Conservation (phyloP, 495 filamentous ascomycete species). For the Talaromyces stipitatus region DNA sequence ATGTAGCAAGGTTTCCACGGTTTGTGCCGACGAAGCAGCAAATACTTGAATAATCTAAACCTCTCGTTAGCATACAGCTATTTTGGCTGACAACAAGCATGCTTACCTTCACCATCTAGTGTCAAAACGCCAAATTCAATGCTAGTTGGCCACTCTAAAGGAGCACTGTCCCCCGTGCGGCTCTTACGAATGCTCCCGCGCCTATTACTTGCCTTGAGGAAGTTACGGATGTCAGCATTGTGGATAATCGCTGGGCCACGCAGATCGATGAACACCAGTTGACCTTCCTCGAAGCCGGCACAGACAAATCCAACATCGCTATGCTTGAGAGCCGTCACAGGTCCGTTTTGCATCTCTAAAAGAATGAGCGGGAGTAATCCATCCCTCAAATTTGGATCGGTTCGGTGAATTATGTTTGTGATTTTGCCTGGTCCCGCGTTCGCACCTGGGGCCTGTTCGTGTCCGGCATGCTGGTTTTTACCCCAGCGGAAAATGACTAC, state of each 20-base stretch:
- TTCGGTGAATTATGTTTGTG: conserved; percentile 62
- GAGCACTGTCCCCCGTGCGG: conserved; percentile 33
- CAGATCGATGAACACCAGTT: conserved; percentile 73
- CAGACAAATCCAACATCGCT: conserved; percentile 90
- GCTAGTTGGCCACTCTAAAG: conserved; percentile 63
- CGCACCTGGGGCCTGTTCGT: conserved; percentile 47
- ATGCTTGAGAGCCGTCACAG: conserved; percentile 68
- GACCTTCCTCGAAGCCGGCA: conserved; percentile 73
- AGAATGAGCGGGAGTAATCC: conserved; percentile 76
- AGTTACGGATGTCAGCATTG: conserved; percentile 55
- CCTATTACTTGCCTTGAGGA: conserved; percentile 58
- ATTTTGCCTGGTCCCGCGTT: conserved; percentile 49
- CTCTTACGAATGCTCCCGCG: conserved; percentile 56
- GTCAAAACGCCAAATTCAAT: conserved; percentile 93
- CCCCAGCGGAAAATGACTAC: conserved; percentile 85
- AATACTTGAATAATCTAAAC: conserved; percentile 79
- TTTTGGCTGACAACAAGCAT: background rate
- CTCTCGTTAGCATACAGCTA: conserved; percentile 12
- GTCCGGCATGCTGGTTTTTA: conserved; percentile 56
- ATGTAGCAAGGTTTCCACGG: conserved; percentile 71
- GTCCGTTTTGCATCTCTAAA: conserved; percentile 72
- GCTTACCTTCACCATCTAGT: conserved; percentile 70
- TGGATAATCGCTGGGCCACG: conserved; percentile 86
- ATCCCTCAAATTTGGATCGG: conserved; percentile 72
- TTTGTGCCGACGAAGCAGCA: conserved; percentile 87